These are phyloP conservation scores for Aspergillus bombycis DNA, from an alignment of 2,329 filamentous ascomycete species.

Conservation along the genomic window DNA sequence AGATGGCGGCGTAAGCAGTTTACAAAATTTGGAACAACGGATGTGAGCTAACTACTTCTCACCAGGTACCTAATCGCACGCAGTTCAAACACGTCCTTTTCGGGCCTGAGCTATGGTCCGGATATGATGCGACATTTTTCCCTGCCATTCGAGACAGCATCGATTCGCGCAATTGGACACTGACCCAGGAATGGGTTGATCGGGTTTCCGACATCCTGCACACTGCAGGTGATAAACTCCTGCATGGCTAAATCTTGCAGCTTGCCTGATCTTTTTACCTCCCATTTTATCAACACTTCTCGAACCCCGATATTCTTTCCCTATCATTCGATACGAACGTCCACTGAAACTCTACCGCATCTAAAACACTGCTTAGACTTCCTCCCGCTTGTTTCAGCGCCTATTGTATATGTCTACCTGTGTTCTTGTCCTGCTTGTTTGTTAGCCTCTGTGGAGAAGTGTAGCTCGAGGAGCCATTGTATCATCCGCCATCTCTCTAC, in stretches of 20 bases:
- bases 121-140: constrained; percentile 69
- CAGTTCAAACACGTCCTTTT: constrained; percentile 95
- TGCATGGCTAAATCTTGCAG: constrained; percentile 33
- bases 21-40: background rate
- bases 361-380: background rate
- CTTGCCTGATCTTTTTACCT: constrained; percentile 6
- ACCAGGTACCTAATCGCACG: constrained; percentile 76
- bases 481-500: background rate
- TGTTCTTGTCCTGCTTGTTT: background rate
- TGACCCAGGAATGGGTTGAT: constrained; percentile 68
- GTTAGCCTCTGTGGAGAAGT: background rate
- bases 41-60: constrained; percentile 18
- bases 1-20: constrained; percentile 70
- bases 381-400: constrained; percentile 1
- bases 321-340: background rate
- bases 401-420: constrained; percentile 4
- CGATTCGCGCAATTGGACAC: constrained; percentile 69
- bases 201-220: constrained; percentile 71
- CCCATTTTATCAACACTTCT: background rate
- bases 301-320: background rate
- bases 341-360: background rate
- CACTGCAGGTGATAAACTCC: constrained; percentile 58
- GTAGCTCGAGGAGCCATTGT: background rate
- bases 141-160: constrained; percentile 85
- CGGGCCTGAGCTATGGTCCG: constrained; percentile 78